Percentiles rank a stretch among this genome's conserved stretches.
phyloP scores from a whole-genome alignment of 768 basidiomycete genomes.

The Lentinula lateritia region DNA sequence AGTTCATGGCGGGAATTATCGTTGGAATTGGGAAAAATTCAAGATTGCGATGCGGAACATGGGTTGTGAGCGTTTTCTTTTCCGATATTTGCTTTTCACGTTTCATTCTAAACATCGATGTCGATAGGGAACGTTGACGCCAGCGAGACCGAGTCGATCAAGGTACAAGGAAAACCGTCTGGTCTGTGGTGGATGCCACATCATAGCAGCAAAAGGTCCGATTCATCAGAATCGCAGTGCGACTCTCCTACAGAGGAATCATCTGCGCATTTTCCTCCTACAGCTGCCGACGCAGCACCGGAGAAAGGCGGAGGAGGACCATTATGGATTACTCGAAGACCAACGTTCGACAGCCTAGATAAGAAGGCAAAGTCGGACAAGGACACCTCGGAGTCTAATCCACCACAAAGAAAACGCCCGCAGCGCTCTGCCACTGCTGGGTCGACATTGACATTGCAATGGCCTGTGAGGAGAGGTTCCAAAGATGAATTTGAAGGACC shows the following conservation, averaged over 20 bases:
- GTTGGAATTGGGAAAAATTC: conserved; percentile 84
- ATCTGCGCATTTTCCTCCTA: conserved; percentile 11
- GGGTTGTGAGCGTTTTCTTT: conserved; percentile 55
- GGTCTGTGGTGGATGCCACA: conserved; percentile 46
- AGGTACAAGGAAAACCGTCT: conserved; percentile 43
- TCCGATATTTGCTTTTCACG: background rate
- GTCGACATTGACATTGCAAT: conserved; percentile 19
- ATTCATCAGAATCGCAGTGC: conserved; percentile 9
- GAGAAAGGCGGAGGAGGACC: background rate
- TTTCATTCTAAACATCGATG: background rate
- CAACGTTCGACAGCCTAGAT: background rate
- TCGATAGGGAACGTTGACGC: conserved; percentile 62
- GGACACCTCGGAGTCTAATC: background rate
- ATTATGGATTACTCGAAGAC: conserved; percentile 5
- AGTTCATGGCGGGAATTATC: conserved; percentile 71
- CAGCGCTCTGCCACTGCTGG: conserved; percentile 21
- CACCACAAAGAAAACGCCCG: conserved; percentile 1
- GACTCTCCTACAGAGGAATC: conserved; percentile 11
- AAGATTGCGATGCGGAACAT: conserved; percentile 73
- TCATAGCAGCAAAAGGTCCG: conserved; percentile 26
- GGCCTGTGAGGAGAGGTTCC: conserved; percentile 23
- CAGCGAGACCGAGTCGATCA: conserved; percentile 53
- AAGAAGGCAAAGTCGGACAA: conserved; percentile 3
- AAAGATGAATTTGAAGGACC: conserved; percentile 26
- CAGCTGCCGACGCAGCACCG: conserved; percentile 9